phyloP scores from a whole-genome alignment of 2,329 filamentous ascomycete genomes.

The Aspergillus oerlinghausenensis region DNA sequence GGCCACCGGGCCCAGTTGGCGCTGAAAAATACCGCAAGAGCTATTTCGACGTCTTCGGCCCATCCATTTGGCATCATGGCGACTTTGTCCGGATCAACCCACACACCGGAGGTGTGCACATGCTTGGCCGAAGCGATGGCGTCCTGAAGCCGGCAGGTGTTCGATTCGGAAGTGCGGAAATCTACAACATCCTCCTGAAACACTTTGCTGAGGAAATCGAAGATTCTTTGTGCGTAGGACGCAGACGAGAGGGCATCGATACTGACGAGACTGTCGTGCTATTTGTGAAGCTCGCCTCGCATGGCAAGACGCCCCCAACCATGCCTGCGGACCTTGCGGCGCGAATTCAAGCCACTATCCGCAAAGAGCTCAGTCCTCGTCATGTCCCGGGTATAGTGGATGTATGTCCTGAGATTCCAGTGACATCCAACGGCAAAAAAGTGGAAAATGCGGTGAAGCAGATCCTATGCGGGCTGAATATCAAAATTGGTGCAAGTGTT shows the following conservation, averaged over 20 bases:
- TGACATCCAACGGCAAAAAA: conserved; percentile 96
- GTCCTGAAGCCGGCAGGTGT: conserved; percentile 90
- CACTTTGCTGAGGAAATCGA: conserved; percentile 75
- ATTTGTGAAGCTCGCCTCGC: conserved; percentile 69
- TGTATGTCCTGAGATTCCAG: conserved; percentile 79
- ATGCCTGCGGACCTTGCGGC: conserved; percentile 59
- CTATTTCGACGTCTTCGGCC: conserved; percentile 80
- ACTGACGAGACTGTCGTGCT: conserved; percentile 81
- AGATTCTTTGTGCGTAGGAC: conserved; percentile 83
- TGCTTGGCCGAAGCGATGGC: conserved; percentile 89
- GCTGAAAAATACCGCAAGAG: conserved; percentile 72
- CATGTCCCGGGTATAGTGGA: conserved; percentile 85
- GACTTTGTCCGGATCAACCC: conserved; percentile 78
- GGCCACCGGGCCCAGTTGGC: conserved; percentile 60
- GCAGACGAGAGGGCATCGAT: conserved; percentile 64
- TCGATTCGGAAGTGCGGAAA: conserved; percentile 88
- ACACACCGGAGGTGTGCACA: conserved; percentile 70
- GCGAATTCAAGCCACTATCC: conserved; percentile 64
- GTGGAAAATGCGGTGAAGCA: conserved; percentile 96
- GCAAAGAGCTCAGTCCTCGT: conserved; percentile 74
- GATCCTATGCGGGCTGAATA: conserved; percentile 79
- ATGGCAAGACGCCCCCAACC: conserved; percentile 10
- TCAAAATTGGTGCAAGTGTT: conserved; percentile 90
- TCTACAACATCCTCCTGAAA: conserved; percentile 87
- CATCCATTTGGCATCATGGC: conserved; percentile 79